Evolutionary conservation across 441 rosid genomes (phyloP).

Genomic region (Euphorbia schlechtendalii): DNA sequence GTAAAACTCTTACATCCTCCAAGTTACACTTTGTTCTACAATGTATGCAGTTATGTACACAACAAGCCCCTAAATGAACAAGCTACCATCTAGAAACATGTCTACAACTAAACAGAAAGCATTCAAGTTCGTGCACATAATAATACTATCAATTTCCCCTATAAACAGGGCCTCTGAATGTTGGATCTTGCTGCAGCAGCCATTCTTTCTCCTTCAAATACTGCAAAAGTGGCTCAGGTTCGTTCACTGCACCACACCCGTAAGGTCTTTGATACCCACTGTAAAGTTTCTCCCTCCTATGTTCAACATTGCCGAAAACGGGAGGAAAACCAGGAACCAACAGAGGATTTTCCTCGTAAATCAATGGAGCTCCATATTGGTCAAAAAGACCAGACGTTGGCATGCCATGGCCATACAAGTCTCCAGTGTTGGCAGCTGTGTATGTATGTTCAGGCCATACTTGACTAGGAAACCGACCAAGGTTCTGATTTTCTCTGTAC

Average conservation of each 20-base stretch:
- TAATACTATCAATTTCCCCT: slow-evolving; percentile 35
- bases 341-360: slow-evolving; percentile 22
- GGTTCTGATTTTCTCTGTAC: slow-evolving; percentile 64
- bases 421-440: slow-evolving; percentile 26
- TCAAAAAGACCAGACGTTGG: slow-evolving; percentile 39
- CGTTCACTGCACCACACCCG: slow-evolving; percentile 38
- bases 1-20: not conserved
- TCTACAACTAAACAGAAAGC: not conserved
- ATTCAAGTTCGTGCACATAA: not conserved
- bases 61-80: not conserved
- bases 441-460: slow-evolving; percentile 30
- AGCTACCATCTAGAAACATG: not conserved
- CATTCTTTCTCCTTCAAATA: slow-evolving; percentile 77
- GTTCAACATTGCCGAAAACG: slow-evolving; percentile 30
- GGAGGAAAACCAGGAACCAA: slow-evolving; percentile 27
- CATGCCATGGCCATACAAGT: slow-evolving; percentile 27
- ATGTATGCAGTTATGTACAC: not conserved
- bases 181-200: slow-evolving; percentile 54
- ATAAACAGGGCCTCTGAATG: slow-evolving; percentile 45
- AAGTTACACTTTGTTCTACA: not conserved
- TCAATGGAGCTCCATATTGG: slow-evolving; percentile 44
- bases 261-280: slow-evolving; percentile 42
- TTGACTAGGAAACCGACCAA: slow-evolving; percentile 28
- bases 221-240: slow-evolving; percentile 61
- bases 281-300: slow-evolving; percentile 38